Evolutionary conservation across 1,139 yeast genomes (phyloP), one percentile per base, ranked within the genome.

Genomic region (Taiozyma sp.): DNA sequence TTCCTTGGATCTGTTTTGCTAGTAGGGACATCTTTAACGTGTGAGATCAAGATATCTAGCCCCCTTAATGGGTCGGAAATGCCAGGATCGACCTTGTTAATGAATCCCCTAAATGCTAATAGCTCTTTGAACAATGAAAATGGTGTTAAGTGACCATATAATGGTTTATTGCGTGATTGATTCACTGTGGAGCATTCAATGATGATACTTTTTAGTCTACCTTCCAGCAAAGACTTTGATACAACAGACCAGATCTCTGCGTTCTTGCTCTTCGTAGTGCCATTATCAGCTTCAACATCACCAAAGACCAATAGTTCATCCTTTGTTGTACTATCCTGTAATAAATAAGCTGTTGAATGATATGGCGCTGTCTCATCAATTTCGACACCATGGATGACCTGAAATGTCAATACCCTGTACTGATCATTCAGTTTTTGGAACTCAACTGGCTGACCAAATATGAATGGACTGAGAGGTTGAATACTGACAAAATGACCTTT

Each of bases 71-170:
- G 77, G 9, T 14, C 16, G 4, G 4, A 5, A 9, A 24, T 40
- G 29, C 5, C 10, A 40, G 16, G 16, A 14, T 24, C 14, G 11
- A 14, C 7, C 43, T 22, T 22, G 22, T 40, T 11, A 53, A 58
- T 40, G 56, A 56, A 50, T 16, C 52, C 56, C 13, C 69, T 59
- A 39, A 85, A 66, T n/a, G 55, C 60, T 42, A 62, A 56, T 41
- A 90, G 69, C 60, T 88, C 96, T 19, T 69, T 63, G 14, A 87
- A 72, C 40, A 90, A 67, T 57, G 79, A 77, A 4, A 64, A 57
- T 2, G 97, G 95, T 24, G 87, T 82, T 65, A 90, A 65, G 68
- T 90, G 97, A 2, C 97, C 97, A 63, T 80, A 90, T 44, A 86
- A 62, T 5, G 74, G 71, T 6, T 68, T 66, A 14, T 72, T 75